phyloP scores from a whole-genome alignment of 2,329 filamentous ascomycete species.

The Fusarium sp. region DNA sequence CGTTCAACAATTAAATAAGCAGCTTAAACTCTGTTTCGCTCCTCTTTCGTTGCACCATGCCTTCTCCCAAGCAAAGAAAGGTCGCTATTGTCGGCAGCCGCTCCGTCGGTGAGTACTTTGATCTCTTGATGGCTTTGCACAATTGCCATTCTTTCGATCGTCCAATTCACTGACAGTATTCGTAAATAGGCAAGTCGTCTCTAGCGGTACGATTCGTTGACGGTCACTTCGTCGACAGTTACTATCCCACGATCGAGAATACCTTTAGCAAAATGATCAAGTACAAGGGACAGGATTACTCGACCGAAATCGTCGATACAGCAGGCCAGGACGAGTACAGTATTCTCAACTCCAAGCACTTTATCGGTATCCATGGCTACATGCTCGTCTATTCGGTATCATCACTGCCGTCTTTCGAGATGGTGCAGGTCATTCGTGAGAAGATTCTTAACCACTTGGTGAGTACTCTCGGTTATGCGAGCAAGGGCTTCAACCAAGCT shows the following conservation, averaged over 20 bases:
- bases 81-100: constrained; percentile 95
- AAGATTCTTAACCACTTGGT: constrained; percentile 98
- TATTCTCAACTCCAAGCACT: constrained; percentile 97
- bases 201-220: constrained; percentile 97
- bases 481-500: not conserved
- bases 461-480: constrained; percentile 50
- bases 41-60: constrained; percentile 37
- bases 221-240: constrained; percentile 97
- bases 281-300: constrained; percentile 91
- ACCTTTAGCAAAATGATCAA: constrained; percentile 97
- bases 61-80: constrained; percentile 85
- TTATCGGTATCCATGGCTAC: constrained; percentile 98
- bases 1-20: constrained; percentile 16
- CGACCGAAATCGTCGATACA: constrained; percentile 97
- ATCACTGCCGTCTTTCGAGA: constrained; percentile 93
- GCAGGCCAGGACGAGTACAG: constrained; percentile 99
- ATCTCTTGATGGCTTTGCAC: not conserved
- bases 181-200: constrained; percentile 85
- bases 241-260: constrained; percentile 99
- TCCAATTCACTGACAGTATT: constrained; percentile 16
- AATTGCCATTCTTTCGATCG: not conserved
- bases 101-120: constrained; percentile 71
- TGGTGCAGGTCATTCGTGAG: constrained; percentile 94
- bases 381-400: constrained; percentile 99
- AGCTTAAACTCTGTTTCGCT: constrained; percentile 28